phyloP scores from a whole-genome alignment of 2,329 filamentous ascomycete genomes.

The Fusarium pseudonygamai region DNA sequence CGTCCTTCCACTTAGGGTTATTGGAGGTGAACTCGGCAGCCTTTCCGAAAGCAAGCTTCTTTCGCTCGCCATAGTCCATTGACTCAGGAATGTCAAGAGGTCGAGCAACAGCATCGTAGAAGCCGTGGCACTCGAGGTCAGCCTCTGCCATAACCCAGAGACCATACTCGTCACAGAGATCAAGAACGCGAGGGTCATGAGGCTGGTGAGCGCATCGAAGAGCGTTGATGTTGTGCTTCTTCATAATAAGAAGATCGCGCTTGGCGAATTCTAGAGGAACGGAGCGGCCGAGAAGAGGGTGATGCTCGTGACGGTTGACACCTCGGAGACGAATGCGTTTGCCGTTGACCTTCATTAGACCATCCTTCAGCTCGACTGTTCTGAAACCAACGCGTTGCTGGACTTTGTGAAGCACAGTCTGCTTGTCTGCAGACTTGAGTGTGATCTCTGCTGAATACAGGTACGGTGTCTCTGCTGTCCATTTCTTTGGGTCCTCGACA shows the following conservation, averaged over 20 bases:
- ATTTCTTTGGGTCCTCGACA: conserved; percentile 66
- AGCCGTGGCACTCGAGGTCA: conserved; percentile 64
- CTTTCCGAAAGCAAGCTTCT: conserved; percentile 62
- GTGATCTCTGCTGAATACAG: conserved; percentile 69
- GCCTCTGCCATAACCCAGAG: conserved; percentile 67
- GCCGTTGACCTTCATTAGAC: conserved; percentile 72
- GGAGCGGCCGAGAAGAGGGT: conserved; percentile 69
- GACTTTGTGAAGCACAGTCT: conserved; percentile 50
- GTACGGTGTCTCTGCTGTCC: conserved; percentile 74
- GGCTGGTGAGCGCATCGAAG: conserved; percentile 75
- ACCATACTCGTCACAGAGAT: conserved; percentile 72
- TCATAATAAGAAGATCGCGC: conserved; percentile 73
- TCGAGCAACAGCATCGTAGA: conserved; percentile 59
- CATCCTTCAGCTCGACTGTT: conserved; percentile 69
- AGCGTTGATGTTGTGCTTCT: conserved; percentile 75
- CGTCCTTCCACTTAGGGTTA: conserved; percentile 68
- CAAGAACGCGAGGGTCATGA: conserved; percentile 67
- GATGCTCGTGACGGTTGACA: conserved; percentile 73
- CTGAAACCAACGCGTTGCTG: conserved; percentile 71
- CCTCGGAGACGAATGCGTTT: conserved; percentile 69
- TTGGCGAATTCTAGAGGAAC: conserved; percentile 71
- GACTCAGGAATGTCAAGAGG: conserved; percentile 63
- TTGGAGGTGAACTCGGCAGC: conserved; percentile 69
- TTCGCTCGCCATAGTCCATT: conserved; percentile 68
- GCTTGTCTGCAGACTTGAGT: conserved; percentile 51